phyloP scores from a whole-genome alignment of 257 asterid species.

The Solanum appendiculatum region DNA sequence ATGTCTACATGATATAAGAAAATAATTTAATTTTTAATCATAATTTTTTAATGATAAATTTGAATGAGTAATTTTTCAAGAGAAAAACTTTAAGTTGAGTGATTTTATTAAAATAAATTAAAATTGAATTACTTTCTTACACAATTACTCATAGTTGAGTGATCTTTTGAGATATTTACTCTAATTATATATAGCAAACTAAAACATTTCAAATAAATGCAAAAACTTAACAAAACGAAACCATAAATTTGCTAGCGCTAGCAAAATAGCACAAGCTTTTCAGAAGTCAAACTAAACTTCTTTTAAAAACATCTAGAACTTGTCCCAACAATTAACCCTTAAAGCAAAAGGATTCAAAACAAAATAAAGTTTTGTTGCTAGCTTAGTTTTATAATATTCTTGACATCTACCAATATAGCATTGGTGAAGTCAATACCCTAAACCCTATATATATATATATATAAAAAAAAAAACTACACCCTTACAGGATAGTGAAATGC shows the following conservation, averaged over 20 bases:
- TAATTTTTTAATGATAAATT: too few species aligned
- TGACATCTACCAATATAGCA: not conserved
- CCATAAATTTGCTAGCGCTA: not conserved
- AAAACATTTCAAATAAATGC: not conserved
- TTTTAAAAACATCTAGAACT: not conserved
- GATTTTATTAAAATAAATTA: too few species aligned
- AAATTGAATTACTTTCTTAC: too few species aligned
- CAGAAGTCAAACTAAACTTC: not conserved
- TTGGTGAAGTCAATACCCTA: slow-evolving; percentile 71
- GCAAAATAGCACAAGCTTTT: not conserved
- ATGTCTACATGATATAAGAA: too few species aligned
- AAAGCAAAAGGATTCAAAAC: not conserved
- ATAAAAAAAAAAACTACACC: slow-evolving; percentile 1
- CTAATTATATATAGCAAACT: too few species aligned
- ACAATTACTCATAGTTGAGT: too few species aligned
- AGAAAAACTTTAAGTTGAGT: too few species aligned
- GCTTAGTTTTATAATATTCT: not conserved
- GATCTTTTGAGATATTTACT: too few species aligned
- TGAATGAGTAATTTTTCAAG: too few species aligned
- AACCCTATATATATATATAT: slow-evolving; percentile 6
- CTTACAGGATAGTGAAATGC: not conserved
- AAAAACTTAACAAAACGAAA: not conserved
- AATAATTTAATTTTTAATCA: too few species aligned
- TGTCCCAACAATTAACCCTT: not conserved
- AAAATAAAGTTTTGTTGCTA: not conserved